Percentiles rank a stretch among this genome's conserved stretches.
Evolutionary conservation across 2,329 filamentous ascomycete genomes (phyloP).

Genomic region (Ceratocystis diversiconidia): DNA sequence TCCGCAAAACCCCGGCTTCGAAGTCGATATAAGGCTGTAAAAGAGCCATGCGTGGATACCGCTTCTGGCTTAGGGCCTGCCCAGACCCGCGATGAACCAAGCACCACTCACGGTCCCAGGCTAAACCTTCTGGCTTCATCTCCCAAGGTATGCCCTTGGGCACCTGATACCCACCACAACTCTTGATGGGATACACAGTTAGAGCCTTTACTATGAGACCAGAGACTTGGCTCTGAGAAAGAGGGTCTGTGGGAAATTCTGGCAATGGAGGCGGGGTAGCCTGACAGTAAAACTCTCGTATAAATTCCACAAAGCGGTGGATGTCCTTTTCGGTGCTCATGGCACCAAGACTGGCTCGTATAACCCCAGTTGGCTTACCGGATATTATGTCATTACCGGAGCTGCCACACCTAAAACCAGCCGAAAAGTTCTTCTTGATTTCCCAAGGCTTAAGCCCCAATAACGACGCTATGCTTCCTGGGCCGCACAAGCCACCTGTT

Average conservation of each 20-base stretch:
- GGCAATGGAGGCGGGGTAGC: not conserved
- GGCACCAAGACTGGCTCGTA: conserved; percentile 74
- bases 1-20: conserved; percentile 45
- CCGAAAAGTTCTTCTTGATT: conserved; percentile 69
- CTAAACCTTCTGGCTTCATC: conserved; percentile 65
- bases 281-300: conserved; percentile 41
- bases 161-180: conserved; percentile 67
- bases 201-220: conserved; percentile 41
- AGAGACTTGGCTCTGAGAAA: not conserved
- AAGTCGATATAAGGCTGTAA: conserved; percentile 65
- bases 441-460: conserved; percentile 67
- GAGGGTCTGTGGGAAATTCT: not conserved
- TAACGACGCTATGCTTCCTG: conserved; percentile 64
- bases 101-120: conserved; percentile 96
- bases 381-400: conserved; percentile 61
- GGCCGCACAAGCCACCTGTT: conserved; percentile 83
- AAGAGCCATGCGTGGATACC: conserved; percentile 75
- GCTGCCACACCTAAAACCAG: conserved; percentile 70
- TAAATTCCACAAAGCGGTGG: conserved; percentile 53
- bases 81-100: conserved; percentile 76
- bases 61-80: conserved; percentile 75
- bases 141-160: conserved; percentile 55
- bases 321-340: conserved; percentile 76
- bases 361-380: conserved; percentile 76
- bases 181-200: conserved; percentile 84